A percentile compares a stretch with the other conserved stretches of the same genome.
phyloP scores from a whole-genome alignment of 805 yeast genomes.

The Candida broadrunensis region DNA sequence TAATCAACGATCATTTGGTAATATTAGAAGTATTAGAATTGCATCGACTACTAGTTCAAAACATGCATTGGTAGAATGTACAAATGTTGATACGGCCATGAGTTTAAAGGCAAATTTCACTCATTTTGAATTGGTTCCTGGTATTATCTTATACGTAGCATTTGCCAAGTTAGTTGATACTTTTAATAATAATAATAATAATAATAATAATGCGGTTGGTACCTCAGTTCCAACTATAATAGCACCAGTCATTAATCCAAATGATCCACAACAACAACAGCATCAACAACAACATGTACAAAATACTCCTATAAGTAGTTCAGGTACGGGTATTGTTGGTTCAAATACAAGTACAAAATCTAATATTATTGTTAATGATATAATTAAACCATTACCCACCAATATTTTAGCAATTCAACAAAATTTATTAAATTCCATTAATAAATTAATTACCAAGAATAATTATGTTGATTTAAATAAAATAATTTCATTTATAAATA shows the following conservation, averaged over 20 bases:
- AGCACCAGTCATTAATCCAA: background rate
- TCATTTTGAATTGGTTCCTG: slow-evolving; percentile 80
- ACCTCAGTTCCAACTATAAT: background rate
- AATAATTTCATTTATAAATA: slow-evolving; percentile 43
- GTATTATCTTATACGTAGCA: slow-evolving; percentile 70
- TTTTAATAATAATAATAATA: background rate
- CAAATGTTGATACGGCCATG: slow-evolving; percentile 70
- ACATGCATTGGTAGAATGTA: slow-evolving; percentile 63
- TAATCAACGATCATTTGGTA: slow-evolving; percentile 12
- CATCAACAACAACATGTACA: slow-evolving; percentile 18
- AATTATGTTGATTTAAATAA: slow-evolving; percentile 30
- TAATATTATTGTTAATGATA: slow-evolving; percentile 2
- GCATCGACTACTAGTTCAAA: slow-evolving; percentile 17
- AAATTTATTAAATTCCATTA: slow-evolving; percentile 15
- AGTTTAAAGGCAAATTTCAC: slow-evolving; percentile 73
- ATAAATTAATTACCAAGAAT: slow-evolving; percentile 12
- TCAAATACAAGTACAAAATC: slow-evolving; percentile 4
- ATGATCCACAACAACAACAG: slow-evolving; percentile 19
- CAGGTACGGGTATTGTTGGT: background rate
- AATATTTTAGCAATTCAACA: slow-evolving; percentile 22
- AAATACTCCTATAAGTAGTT: slow-evolving; percentile 4
- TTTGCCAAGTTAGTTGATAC: slow-evolving; percentile 64
- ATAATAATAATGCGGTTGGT: slow-evolving; percentile 1
- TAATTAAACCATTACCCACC: slow-evolving; percentile 14
- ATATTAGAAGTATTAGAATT: slow-evolving; percentile 16